These are phyloP conservation scores for Mycena rebaudengoi DNA, from an alignment of 768 basidiomycete species.

Conservation along the genomic window DNA sequence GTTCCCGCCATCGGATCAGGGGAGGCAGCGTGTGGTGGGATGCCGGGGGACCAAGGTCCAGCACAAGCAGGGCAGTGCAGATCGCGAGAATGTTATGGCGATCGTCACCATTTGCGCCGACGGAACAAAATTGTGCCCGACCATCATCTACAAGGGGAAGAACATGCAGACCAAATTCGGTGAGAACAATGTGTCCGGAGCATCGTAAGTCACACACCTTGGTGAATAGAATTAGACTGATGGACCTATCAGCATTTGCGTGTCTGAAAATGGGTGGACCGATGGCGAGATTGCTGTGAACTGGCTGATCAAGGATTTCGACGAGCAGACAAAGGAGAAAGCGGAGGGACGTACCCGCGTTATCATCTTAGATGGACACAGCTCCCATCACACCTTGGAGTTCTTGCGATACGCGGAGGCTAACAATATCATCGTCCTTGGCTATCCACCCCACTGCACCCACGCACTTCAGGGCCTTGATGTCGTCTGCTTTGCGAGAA, in stretches of 20 bases:
- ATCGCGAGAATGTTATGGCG: neutral
- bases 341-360: neutral
- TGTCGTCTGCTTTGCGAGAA: neutral
- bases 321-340: slow-evolving; percentile 15
- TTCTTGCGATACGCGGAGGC: neutral
- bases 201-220: slow-evolving; percentile 20
- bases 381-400: slow-evolving; percentile 1
- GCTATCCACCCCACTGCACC: slow-evolving; percentile 17
- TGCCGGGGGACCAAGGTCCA: too few species aligned
- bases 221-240: neutral
- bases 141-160: slow-evolving; percentile 26
- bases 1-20: too few species aligned
- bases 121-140: slow-evolving; percentile 13
- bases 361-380: slow-evolving; percentile 40
- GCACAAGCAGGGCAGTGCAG: neutral
- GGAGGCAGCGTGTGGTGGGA: too few species aligned
- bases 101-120: slow-evolving; percentile 27
- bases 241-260: slow-evolving; percentile 19
- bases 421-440: slow-evolving; percentile 15
- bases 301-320: slow-evolving; percentile 32
- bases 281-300: slow-evolving; percentile 21
- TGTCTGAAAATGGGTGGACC: slow-evolving; percentile 34
- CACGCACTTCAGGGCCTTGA: neutral
- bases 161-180: slow-evolving; percentile 16
- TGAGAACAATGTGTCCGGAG: slow-evolving; percentile 22